phyloP scores from a whole-genome alignment of 2,329 filamentous ascomycete genomes.

The Colletotrichum coccodes region DNA sequence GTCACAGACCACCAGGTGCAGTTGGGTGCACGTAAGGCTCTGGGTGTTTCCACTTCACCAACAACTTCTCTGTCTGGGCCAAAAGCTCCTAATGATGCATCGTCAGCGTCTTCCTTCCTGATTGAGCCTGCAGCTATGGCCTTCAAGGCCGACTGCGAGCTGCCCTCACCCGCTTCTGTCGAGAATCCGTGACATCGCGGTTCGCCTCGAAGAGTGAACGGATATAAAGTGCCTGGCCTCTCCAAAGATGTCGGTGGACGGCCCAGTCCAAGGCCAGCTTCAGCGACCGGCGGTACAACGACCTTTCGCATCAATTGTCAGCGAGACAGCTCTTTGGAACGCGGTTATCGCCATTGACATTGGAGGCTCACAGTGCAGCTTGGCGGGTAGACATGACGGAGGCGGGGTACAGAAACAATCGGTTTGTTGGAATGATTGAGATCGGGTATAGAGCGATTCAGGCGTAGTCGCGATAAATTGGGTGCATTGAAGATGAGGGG shows the following conservation, averaged over 20 bases:
- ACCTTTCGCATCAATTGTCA: slow-evolving; percentile 52
- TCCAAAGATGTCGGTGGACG: slow-evolving; percentile 92
- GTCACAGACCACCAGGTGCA: slow-evolving; percentile 84
- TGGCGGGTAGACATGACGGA: slow-evolving; percentile 56
- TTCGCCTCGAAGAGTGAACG: slow-evolving; percentile 96
- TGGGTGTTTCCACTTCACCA: slow-evolving; percentile 97
- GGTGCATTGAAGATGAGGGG: neutral
- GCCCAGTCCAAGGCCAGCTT: slow-evolving; percentile 97
- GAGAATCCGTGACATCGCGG: slow-evolving; percentile 82
- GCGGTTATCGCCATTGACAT: neutral
- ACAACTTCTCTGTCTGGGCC: slow-evolving; percentile 85
- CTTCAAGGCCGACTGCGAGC: no score
- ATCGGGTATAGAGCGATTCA: fast-evolving
- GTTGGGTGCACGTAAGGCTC: slow-evolving; percentile 92
- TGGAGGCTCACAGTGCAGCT: slow-evolving; percentile 59
- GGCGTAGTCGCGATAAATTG: neutral
- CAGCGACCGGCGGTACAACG: slow-evolving; percentile 89
- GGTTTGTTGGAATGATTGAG: neutral
- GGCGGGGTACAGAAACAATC: neutral
- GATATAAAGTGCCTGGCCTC: slow-evolving; percentile 95
- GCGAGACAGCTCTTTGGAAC: neutral
- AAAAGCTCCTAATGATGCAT: slow-evolving; percentile 74
- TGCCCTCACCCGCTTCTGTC: slow-evolving; percentile 80
- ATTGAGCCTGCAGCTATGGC: no score
- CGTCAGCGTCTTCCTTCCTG: slow-evolving; percentile 18